Percentiles rank a stretch among this genome's conserved stretches.
These are phyloP conservation scores for Haplosporangium sp. DNA, from an alignment of 371 early-diverging fungal genomes.

Conservation along the genomic window DNA sequence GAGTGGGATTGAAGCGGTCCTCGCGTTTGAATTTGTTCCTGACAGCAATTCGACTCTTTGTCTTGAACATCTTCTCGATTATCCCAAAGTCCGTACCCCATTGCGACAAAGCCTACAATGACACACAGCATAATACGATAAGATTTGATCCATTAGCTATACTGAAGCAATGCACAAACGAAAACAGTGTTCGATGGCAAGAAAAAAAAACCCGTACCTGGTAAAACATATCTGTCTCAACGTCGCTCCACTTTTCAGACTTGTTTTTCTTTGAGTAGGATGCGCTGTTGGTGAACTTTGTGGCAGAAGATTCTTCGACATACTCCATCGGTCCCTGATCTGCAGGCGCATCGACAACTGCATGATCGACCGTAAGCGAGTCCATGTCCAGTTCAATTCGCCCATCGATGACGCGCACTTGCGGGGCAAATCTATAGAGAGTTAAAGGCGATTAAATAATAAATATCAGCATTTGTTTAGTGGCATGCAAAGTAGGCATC, in stretches of 20 bases:
- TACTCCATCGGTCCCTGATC: conserved; percentile 66
- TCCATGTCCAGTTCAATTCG: conserved; percentile 72
- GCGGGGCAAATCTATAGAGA: conserved; percentile 64
- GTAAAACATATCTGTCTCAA: conserved; percentile 73
- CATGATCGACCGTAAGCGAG: conserved; percentile 63
- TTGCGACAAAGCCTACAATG: conserved; percentile 70
- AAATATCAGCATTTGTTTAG: background rate
- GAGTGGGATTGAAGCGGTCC: conserved; percentile 63
- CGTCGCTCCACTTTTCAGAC: conserved; percentile 63
- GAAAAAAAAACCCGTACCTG: conserved; percentile 47
- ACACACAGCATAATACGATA: conserved; percentile 6
- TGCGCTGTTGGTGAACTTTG: conserved; percentile 66
- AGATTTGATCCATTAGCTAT: conserved; percentile 22
- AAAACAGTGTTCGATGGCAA: no score
- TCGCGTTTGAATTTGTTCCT: conserved; percentile 77
- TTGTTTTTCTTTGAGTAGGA: conserved; percentile 60
- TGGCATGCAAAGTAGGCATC: no score
- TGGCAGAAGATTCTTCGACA: conserved; percentile 72
- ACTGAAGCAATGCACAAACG: no score
- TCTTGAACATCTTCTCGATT: conserved; percentile 69
- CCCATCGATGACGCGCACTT: conserved; percentile 72
- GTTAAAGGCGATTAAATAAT: background rate
- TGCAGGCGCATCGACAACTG: conserved; percentile 41
- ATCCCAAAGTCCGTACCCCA: conserved; percentile 85
- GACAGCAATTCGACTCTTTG: conserved; percentile 68